Evolutionary conservation across 2,329 filamentous ascomycete species (phyloP).

Genomic region (Amesomyces nigricolor): DNA sequence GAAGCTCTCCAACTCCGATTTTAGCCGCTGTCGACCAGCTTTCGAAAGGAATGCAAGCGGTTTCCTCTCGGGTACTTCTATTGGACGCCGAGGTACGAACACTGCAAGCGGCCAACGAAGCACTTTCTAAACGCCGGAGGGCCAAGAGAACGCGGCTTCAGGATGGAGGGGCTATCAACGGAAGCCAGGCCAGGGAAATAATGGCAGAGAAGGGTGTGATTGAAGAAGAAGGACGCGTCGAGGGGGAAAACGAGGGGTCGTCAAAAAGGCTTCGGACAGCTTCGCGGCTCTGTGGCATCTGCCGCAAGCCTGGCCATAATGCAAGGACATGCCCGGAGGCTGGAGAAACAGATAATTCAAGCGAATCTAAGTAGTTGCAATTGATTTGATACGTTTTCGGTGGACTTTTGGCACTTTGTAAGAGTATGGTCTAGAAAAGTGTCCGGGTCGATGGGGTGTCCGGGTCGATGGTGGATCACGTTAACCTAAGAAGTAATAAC

Average conservation of each 20-base stretch:
- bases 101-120: not conserved
- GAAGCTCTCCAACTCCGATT: too few species aligned
- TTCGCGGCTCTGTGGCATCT: constrained; percentile 3
- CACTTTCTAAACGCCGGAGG: constrained; percentile 1
- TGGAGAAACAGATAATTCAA: constrained; percentile 1
- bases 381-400: not conserved
- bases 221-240: not conserved
- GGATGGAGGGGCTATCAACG: not conserved
- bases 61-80: not conserved
- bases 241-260: constrained; percentile 3
- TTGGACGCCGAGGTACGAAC: not conserved
- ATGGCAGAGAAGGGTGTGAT: constrained; percentile 3
- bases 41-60: constrained; percentile 1
- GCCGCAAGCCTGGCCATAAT: constrained; percentile 2
- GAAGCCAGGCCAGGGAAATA: constrained; percentile 6
- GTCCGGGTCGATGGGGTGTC: not conserved
- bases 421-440: not conserved
- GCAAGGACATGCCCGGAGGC: not conserved
- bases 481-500: not conserved
- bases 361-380: not conserved
- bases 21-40: not conserved
- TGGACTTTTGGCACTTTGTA: not conserved
- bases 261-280: constrained; percentile 5
- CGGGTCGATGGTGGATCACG: not conserved
- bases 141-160: constrained; percentile 1